A percentile compares a stretch with the other conserved stretches of the same genome.
Conservation (phyloP, 106 monocot genomes). For the Dendrobium officinale region DNA sequence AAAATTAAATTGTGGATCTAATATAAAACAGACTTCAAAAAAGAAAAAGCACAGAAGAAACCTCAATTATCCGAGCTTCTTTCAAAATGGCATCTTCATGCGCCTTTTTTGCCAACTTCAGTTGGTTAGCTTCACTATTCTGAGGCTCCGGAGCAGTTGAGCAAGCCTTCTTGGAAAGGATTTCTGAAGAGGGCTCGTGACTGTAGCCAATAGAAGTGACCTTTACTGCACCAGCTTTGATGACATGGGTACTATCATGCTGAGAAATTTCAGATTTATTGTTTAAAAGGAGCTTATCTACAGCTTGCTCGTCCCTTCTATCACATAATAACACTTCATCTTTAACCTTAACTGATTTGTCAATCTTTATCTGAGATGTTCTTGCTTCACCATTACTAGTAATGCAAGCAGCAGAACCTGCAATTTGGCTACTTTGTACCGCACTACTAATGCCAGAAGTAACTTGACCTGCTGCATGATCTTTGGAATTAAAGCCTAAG, state of each 20-base stretch:
- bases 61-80: conserved; percentile 80
- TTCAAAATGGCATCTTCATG: conserved; percentile 76
- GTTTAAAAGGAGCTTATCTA: background rate
- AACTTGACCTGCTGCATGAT: conserved; percentile 6
- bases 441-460: background rate
- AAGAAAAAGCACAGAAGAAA: conserved; percentile 19
- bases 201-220: conserved; percentile 3
- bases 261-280: conserved; percentile 18
- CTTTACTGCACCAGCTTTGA: conserved; percentile 7
- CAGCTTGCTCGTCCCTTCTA: conserved; percentile 6
- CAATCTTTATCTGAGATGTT: conserved; percentile 8
- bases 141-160: conserved; percentile 26
- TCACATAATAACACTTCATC: conserved; percentile 26
- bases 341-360: conserved; percentile 32
- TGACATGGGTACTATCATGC: conserved; percentile 15
- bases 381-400: conserved; percentile 15
- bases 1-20: conserved; percentile 2
- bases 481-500: conserved; percentile 15
- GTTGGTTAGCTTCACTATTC: conserved; percentile 15
- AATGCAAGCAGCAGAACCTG: conserved; percentile 14
- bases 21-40: background rate
- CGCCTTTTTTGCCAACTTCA: conserved; percentile 40
- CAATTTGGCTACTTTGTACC: conserved; percentile 15
- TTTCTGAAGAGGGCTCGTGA: conserved; percentile 15
- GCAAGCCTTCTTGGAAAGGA: conserved; percentile 10